A percentile compares a stretch with the other conserved stretches of the same genome.
These are phyloP conservation scores for Berkeleyomyces basicola DNA, from an alignment of 2,329 filamentous ascomycete species.

Conservation along the genomic window DNA sequence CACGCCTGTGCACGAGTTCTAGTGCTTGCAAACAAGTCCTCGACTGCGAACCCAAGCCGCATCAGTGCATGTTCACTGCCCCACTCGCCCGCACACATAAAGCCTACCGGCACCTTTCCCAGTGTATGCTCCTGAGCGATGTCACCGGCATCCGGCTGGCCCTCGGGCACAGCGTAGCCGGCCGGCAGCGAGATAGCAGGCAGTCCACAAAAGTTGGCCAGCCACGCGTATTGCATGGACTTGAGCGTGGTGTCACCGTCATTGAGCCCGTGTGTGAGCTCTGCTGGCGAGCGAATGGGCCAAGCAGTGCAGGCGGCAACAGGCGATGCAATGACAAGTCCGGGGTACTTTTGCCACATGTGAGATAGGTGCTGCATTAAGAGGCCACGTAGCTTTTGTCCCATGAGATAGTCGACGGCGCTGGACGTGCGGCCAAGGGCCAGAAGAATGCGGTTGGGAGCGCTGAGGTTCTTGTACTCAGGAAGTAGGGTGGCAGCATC, in stretches of 20 bases:
- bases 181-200: conserved; percentile 30
- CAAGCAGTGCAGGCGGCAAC: conserved; percentile 38
- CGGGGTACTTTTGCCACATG: conserved; percentile 48
- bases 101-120: conserved; percentile 32
- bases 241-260: conserved; percentile 30
- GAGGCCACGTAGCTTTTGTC: conserved; percentile 51
- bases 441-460: conserved; percentile 50
- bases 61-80: conserved; percentile 32
- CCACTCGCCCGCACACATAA: conserved; percentile 42
- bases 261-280: conserved; percentile 26
- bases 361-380: conserved; percentile 55
- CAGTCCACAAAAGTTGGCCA: conserved; percentile 34
- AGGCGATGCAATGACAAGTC: conserved; percentile 54
- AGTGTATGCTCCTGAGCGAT: conserved; percentile 18
- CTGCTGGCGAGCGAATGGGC: conserved; percentile 23
- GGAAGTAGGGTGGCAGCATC: conserved; percentile 36
- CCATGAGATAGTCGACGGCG: conserved; percentile 48
- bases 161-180: conserved; percentile 27
- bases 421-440: conserved; percentile 45
- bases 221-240: conserved; percentile 34
- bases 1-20: conserved; percentile 24
- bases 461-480: conserved; percentile 33
- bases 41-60: conserved; percentile 31
- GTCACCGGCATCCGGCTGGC: conserved; percentile 18
- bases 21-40: conserved; percentile 24